A percentile compares a stretch with the other conserved stretches of the same genome.
Evolutionary conservation across 192 early-diverging fungal genomes (phyloP).

Genomic region (Globomyces pollinis-pini): DNA sequence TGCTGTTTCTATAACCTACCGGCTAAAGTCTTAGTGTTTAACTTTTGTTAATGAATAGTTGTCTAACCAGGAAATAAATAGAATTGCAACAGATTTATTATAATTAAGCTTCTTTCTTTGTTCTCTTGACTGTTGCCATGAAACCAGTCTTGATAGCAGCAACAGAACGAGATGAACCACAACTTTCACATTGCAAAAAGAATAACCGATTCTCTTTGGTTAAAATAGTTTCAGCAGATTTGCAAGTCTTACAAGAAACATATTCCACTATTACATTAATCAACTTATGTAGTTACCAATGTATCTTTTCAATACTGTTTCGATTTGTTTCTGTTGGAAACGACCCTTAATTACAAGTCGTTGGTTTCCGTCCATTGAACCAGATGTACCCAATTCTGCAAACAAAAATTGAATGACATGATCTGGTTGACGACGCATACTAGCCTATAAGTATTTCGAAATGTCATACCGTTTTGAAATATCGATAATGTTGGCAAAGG

Average conservation of each 20-base stretch:
- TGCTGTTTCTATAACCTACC: no score
- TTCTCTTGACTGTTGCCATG: constrained; percentile 49
- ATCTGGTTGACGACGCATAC: constrained; percentile 90
- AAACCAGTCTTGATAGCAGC: constrained; percentile 96
- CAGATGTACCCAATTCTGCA: constrained; percentile 97
- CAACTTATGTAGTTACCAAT: constrained; percentile 61
- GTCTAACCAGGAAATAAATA: no score
- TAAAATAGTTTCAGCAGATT: constrained; percentile 85
- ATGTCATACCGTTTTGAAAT: constrained; percentile 83
- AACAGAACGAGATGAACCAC: constrained; percentile 90
- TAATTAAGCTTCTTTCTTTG: neutral
- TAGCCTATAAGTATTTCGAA: constrained; percentile 8
- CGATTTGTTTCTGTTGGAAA: constrained; percentile 99
- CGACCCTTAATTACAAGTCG: constrained; percentile 93
- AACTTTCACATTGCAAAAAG: constrained; percentile 95
- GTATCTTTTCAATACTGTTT: constrained; percentile 93
- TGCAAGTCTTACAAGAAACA: constrained; percentile 99
- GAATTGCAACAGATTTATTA: no score
- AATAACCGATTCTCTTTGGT: constrained; percentile 93
- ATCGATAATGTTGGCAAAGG: constrained; percentile 93
- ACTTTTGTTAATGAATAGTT: no score
- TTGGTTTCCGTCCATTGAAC: constrained; percentile 85
- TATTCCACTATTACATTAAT: constrained; percentile 70
- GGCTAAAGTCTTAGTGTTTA: no score
- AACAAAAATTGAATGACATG: constrained; percentile 97